These are phyloP conservation scores for Lepiota brunneoincarnata DNA, from an alignment of 768 basidiomycete species.

Conservation along the genomic window DNA sequence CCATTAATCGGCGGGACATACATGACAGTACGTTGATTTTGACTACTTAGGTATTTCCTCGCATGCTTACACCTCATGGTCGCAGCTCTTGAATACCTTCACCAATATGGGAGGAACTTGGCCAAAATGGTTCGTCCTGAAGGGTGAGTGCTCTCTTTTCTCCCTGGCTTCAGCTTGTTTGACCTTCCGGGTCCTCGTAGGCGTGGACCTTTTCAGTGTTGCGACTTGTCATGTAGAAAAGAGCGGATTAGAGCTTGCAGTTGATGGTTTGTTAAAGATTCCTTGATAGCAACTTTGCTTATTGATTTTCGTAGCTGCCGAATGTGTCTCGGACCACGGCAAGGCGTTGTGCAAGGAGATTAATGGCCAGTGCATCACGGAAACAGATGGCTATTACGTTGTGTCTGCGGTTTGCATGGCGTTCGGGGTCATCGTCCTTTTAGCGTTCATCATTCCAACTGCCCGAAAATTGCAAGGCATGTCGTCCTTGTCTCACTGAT, in stretches of 20 bases:
- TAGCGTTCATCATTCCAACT: slow-evolving; percentile 79
- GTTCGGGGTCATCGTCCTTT: slow-evolving; percentile 71
- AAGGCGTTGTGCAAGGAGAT: slow-evolving; percentile 73
- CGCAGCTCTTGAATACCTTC: slow-evolving; percentile 89
- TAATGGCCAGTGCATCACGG: slow-evolving; percentile 77
- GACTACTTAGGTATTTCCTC: neutral
- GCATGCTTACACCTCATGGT: neutral
- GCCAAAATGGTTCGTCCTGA: slow-evolving; percentile 96
- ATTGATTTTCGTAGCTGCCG: slow-evolving; percentile 48
- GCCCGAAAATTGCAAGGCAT: slow-evolving; percentile 84
- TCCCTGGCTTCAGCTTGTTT: neutral
- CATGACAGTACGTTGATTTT: slow-evolving; percentile 81
- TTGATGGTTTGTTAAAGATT: slow-evolving; percentile 46
- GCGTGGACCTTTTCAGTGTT: slow-evolving; percentile 84
- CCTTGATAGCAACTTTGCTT: slow-evolving; percentile 10
- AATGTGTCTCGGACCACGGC: slow-evolving; percentile 93
- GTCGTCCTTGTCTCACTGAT: slow-evolving; percentile 20
- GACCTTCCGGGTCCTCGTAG: slow-evolving; percentile 32
- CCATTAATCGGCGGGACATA: slow-evolving; percentile 98
- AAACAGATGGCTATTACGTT: slow-evolving; percentile 90
- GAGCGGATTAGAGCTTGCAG: slow-evolving; percentile 45
- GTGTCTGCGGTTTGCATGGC: slow-evolving; percentile 76
- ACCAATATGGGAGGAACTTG: slow-evolving; percentile 97
- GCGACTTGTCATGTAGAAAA: slow-evolving; percentile 79
- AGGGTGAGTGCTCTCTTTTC: slow-evolving; percentile 43